Conservation (phyloP, 2,329 filamentous ascomycete species). For the Fusarium fracticaudum region DNA sequence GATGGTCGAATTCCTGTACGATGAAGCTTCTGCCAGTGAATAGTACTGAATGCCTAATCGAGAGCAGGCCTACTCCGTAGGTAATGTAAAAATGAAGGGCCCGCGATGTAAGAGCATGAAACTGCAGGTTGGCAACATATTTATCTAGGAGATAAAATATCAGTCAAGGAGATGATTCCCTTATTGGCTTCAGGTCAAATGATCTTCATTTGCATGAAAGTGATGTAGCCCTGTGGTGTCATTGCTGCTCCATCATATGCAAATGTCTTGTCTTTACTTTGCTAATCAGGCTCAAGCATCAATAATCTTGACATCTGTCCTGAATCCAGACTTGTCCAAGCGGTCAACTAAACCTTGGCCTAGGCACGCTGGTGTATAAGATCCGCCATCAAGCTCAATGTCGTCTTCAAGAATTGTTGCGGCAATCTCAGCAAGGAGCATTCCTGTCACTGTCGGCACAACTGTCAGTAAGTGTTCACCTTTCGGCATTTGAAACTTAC, state of each 20-base stretch:
- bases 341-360: constrained; percentile 74
- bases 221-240: background rate
- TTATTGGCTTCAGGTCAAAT: background rate
- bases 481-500: constrained; percentile 55
- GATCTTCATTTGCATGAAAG: background rate
- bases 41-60: background rate
- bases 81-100: background rate
- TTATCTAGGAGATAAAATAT: background rate
- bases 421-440: constrained; percentile 71
- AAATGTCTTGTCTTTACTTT: background rate
- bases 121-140: background rate
- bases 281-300: constrained; percentile 17
- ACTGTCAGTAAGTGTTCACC: constrained; percentile 4
- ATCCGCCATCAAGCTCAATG: constrained; percentile 68
- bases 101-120: background rate
- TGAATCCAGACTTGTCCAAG: constrained; percentile 68
- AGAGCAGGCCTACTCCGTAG: background rate
- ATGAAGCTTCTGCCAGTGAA: background rate
- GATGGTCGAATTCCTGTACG: background rate
- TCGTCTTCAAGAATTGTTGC: constrained; percentile 72
- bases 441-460: constrained; percentile 65
- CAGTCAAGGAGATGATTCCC: background rate
- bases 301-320: constrained; percentile 64
- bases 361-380: constrained; percentile 77
- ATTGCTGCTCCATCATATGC: constrained; percentile 4